A percentile compares a stretch with the other conserved stretches of the same genome.
Conservation (phyloP, 2,329 filamentous ascomycete species). For the Colletotrichum paranaense region DNA sequence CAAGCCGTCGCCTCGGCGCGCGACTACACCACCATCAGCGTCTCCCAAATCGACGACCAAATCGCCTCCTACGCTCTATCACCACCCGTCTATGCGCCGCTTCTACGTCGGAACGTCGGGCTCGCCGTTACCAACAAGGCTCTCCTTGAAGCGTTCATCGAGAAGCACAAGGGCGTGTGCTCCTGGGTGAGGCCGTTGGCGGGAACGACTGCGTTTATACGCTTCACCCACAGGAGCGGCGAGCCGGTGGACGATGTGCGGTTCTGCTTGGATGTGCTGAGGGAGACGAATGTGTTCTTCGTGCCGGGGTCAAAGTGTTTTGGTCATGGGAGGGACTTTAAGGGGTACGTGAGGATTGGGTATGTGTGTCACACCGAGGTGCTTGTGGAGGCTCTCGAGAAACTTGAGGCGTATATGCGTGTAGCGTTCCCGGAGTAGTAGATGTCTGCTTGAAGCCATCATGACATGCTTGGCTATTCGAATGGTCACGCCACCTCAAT, state of each 20-base stretch:
- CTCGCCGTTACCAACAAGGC: slow-evolving; percentile 76
- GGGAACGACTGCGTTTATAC: slow-evolving; percentile 83
- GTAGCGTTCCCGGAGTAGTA: not conserved
- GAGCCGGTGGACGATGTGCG: slow-evolving; percentile 76
- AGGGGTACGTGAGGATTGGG: slow-evolving; percentile 81
- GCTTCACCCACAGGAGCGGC: slow-evolving; percentile 69
- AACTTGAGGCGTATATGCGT: slow-evolving; percentile 53
- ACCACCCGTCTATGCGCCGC: slow-evolving; percentile 48
- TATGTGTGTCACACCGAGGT: slow-evolving; percentile 79
- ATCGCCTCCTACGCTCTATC: slow-evolving; percentile 81
- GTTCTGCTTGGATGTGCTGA: slow-evolving; percentile 76
- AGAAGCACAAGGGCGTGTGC: slow-evolving; percentile 71
- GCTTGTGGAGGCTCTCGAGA: slow-evolving; percentile 73
- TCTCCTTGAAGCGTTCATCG: slow-evolving; percentile 75
- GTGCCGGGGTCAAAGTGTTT: slow-evolving; percentile 81
- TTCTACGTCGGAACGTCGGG: slow-evolving; percentile 68
- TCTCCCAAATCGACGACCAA: slow-evolving; percentile 84
- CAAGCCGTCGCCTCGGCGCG: slow-evolving; percentile 72
- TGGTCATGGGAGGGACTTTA: slow-evolving; percentile 73
- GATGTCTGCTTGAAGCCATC: not conserved
- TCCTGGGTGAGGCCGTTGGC: slow-evolving; percentile 81
- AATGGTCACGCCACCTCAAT: too few relatives aligned
- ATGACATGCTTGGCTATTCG: not conserved
- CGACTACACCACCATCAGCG: slow-evolving; percentile 88
- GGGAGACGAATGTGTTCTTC: slow-evolving; percentile 78